Percentiles rank a stretch among this genome's conserved stretches.
phyloP scores from a whole-genome alignment of 2,329 filamentous ascomycete species.

The Hypoxylon sp. region DNA sequence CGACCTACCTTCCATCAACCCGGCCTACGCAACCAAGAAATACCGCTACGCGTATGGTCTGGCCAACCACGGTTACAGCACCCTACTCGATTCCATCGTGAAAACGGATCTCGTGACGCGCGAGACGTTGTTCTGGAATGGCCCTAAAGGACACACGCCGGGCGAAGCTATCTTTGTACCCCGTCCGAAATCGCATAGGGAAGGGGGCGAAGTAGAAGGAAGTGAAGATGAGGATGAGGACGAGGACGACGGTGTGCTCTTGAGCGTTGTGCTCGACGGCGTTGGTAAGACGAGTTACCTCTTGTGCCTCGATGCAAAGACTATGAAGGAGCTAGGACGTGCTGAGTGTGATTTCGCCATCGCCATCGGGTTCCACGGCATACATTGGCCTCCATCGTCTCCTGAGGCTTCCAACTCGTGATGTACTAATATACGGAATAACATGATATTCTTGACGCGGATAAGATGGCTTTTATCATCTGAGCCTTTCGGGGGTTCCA shows the following conservation, averaged over 20 bases:
- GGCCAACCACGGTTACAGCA: conserved; percentile 69
- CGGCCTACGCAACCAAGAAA: conserved; percentile 63
- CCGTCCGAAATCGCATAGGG: conserved; percentile 56
- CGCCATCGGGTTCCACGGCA: conserved; percentile 76
- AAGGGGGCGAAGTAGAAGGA: conserved; percentile 9
- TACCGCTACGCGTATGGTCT: conserved; percentile 75
- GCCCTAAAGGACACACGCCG: conserved; percentile 72
- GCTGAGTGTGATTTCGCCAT: conserved; percentile 74
- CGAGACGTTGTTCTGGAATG: conserved; percentile 70
- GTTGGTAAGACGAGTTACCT: conserved; percentile 73
- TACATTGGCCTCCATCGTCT: conserved; percentile 56
- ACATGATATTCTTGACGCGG: background rate
- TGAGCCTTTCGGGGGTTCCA: too few species aligned
- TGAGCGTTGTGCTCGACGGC: conserved; percentile 75
- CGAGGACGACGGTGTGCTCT: conserved; percentile 66
- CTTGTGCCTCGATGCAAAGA: conserved; percentile 73
- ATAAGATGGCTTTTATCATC: too few species aligned
- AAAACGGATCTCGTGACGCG: conserved; percentile 75
- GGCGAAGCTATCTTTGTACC: conserved; percentile 79
- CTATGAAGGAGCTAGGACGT: conserved; percentile 74
- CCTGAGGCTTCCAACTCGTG: background rate
- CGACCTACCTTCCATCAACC: conserved; percentile 78
- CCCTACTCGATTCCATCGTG: conserved; percentile 73
- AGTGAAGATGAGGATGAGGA: conserved; percentile 54
- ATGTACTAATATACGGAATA: background rate